These are phyloP conservation scores for Rhynchosporium secalis DNA, from an alignment of 2,329 filamentous ascomycete genomes.

Conservation along the genomic window DNA sequence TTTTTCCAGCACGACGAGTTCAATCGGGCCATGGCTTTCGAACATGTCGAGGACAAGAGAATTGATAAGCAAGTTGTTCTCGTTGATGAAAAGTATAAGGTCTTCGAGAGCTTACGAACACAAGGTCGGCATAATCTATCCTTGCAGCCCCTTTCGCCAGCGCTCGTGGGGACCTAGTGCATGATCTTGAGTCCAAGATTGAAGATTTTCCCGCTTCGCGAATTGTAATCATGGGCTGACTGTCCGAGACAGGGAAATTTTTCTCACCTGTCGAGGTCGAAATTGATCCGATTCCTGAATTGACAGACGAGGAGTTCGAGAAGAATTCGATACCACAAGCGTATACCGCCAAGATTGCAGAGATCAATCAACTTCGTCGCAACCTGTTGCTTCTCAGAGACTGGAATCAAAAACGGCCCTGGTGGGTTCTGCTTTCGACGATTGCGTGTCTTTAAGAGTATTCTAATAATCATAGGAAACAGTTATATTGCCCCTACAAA, in stretches of 20 bases:
- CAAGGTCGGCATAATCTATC: neutral
- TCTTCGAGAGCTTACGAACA: neutral
- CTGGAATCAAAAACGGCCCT: constrained; percentile 8
- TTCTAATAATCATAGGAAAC: neutral
- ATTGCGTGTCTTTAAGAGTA: too few species aligned
- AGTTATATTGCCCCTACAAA: constrained; percentile 5
- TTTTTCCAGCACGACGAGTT: neutral
- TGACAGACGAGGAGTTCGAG: neutral
- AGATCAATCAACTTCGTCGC: constrained; percentile 5
- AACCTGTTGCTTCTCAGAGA: constrained; percentile 5
- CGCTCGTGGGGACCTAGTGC: neutral
- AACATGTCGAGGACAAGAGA: constrained; percentile 3
- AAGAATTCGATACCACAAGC: neutral
- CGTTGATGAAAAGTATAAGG: neutral
- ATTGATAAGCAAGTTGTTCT: neutral
- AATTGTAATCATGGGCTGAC: neutral
- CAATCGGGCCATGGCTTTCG: neutral
- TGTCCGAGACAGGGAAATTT: neutral
- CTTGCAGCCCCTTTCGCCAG: neutral
- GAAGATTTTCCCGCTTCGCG: too few species aligned
- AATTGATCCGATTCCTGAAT: neutral
- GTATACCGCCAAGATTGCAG: neutral
- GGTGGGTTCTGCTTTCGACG: neutral
- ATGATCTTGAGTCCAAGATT: too few species aligned
- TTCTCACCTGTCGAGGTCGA: neutral